phyloP scores from a whole-genome alignment of 306 rosid species.

The Urtica urens region DNA sequence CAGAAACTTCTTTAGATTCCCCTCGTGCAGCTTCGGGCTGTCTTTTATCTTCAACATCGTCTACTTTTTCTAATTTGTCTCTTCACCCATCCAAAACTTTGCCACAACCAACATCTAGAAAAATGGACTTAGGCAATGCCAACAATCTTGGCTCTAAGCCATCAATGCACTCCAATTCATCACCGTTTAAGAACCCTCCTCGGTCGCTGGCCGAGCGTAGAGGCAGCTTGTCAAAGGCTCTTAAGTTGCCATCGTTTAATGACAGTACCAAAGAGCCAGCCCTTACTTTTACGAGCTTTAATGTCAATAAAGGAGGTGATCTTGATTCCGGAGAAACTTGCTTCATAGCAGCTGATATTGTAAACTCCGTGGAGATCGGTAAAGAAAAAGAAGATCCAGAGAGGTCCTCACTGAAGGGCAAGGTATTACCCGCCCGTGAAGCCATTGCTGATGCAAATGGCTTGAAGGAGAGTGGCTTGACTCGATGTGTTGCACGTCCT shows the following conservation, averaged over 20 bases:
- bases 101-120: conserved; percentile 28
- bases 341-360: conserved; percentile 22
- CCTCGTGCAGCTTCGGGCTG: conserved; percentile 39
- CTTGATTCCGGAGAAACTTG: conserved; percentile 20
- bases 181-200: conserved; percentile 44
- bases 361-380: conserved; percentile 21
- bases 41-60: conserved; percentile 32
- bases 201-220: conserved; percentile 86
- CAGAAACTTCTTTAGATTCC: conserved; percentile 66
- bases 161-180: conserved; percentile 30
- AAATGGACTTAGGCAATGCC: conserved; percentile 31
- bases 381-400: conserved; percentile 22
- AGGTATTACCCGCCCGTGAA: conserved; percentile 14
- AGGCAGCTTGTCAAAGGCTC: conserved; percentile 66
- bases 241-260: conserved; percentile 52
- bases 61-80: conserved; percentile 46
- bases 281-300: conserved; percentile 28
- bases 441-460: conserved; percentile 20
- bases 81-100: conserved; percentile 34
- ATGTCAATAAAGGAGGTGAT: conserved; percentile 25
- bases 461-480: conserved; percentile 25
- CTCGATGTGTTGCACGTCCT: conserved; percentile 22
- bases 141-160: conserved; percentile 30
- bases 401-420: conserved; percentile 28
- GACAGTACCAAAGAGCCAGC: conserved; percentile 30